Base-by-base conservation (phyloP, 2,329 filamentous ascomycete species). In the Verticillium zaregamsianum region DNA sequence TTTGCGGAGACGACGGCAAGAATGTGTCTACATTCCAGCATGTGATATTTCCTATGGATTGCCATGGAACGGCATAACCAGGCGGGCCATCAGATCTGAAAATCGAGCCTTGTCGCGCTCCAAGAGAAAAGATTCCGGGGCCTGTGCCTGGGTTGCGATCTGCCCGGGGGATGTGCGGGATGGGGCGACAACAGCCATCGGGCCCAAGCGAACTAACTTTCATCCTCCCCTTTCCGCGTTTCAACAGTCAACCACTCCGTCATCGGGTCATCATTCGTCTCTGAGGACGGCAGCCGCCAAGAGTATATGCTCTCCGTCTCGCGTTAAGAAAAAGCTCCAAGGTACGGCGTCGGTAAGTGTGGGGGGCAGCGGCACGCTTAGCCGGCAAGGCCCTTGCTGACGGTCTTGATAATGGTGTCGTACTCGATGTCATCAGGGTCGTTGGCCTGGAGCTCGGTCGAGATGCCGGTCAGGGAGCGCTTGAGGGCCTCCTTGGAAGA, bases 401-500 rank as follows among this genome's bases (percentile, higher is more conserved):
- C 82, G 63, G 79, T 81, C 77, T 82, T 84, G 76, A 92, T 79
- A 73, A 94, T 83, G 72, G 81, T 83, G 66, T 90, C 86, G 77
- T 87, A 88, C 80, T 93, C 90, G 73, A 95, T 90, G 77, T 94
- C 91, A 76, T 92, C 90, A 68, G 80, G 78, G 77, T 94, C 91
- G 81, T 93, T 93, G 81, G 90, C 91, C 82, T 95, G 91, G 71
- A 93, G 83, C 76, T 94, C 91, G 70, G 82, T 80, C 64, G 89
- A 89, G 69, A 94, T 80, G 66, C 90, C 91, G 73, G 86, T 90
- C 66, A 95, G 85, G 58, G 90, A 78, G 77, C 89, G 88, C 86
- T 93, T 94, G 69, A 95, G 85, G 63, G 90, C 89, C 71, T 93
- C 90, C 82, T 94, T 95, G 78, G 91, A 95, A 59, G 91, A 91